These are phyloP conservation scores for Microdochium paspali DNA, from an alignment of 2,329 filamentous ascomycete genomes.

Conservation along the genomic window DNA sequence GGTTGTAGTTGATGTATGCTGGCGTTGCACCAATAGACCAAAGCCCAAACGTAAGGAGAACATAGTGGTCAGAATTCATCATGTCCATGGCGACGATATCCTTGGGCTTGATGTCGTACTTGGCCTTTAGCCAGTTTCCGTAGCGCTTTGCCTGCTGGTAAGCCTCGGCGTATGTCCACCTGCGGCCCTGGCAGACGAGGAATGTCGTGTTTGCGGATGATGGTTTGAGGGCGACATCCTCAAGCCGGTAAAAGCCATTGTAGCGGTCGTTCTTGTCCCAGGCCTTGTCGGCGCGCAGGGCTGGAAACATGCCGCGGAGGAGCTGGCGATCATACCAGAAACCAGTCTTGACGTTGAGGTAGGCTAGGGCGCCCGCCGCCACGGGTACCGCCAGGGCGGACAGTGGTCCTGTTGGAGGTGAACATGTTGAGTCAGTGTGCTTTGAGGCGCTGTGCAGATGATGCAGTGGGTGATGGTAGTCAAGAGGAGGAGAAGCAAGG, in stretches of 20 bases:
- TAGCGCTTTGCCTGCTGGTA: conserved; percentile 66
- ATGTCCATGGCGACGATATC: conserved; percentile 77
- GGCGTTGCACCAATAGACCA: conserved; percentile 79
- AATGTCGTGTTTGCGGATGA: conserved; percentile 45
- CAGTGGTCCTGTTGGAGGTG: not conserved
- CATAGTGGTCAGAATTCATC: conserved; percentile 69
- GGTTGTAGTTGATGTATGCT: conserved; percentile 83
- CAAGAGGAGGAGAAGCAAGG: too few relatives aligned
- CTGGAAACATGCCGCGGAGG: conserved; percentile 42
- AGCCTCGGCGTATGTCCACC: conserved; percentile 65
- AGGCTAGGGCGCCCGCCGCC: conserved; percentile 59
- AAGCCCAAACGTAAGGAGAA: conserved; percentile 67
- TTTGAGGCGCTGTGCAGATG: not conserved
- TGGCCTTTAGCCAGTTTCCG: conserved; percentile 63
- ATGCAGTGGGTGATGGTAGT: too few relatives aligned
- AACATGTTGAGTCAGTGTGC: not conserved
- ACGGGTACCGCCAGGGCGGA: conserved; percentile 45
- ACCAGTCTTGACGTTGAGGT: conserved; percentile 63
- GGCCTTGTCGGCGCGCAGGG: conserved; percentile 29
- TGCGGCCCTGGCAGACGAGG: conserved; percentile 58
- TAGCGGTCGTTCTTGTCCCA: conserved; percentile 49
- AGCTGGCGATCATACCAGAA: conserved; percentile 57
- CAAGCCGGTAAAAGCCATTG: conserved; percentile 68
- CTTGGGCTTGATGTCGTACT: conserved; percentile 52
- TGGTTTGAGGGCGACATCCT: conserved; percentile 48